Conservation (phyloP, 208 protist species). For the Acanthamoeba culbertsoni region DNA sequence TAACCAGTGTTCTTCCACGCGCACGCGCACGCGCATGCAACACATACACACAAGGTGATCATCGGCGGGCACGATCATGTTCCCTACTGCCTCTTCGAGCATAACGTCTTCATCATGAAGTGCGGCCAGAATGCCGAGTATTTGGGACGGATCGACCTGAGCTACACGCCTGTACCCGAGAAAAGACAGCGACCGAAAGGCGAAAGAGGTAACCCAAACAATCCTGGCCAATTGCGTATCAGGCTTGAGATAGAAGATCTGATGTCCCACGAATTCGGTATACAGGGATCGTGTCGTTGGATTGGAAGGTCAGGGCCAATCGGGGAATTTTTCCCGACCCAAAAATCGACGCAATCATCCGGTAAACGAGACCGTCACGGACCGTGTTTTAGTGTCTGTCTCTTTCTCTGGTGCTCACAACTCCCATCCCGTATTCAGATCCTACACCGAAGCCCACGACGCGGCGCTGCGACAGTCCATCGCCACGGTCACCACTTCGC, state of each 20-base stretch:
- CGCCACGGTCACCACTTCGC: background rate
- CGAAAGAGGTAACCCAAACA: background rate
- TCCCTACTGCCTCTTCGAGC: slow-evolving; percentile 18
- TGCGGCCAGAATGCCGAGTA: slow-evolving; percentile 48
- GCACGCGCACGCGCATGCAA: no score
- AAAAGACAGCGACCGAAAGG: background rate
- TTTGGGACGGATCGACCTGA: slow-evolving; percentile 1
- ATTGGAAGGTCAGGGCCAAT: slow-evolving; percentile 50
- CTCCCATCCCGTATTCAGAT: background rate
- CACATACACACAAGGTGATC: no score
- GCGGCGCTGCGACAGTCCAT: background rate
- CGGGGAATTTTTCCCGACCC: background rate
- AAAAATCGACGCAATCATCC: background rate
- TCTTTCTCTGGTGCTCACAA: no score
- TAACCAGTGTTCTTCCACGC: no score
- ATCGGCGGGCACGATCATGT: slow-evolving; percentile 45
- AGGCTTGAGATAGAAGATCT: no score
- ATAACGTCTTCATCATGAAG: slow-evolving; percentile 42
- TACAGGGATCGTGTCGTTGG: background rate
- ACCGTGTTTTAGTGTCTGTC: no score
- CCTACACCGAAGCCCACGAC: background rate
- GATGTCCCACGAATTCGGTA: no score
- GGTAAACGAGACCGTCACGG: no score
- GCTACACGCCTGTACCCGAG: background rate
- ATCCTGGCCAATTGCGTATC: no score